Conservation (phyloP, 2,329 filamentous ascomycete genomes). For the Huntiella moniliformis region DNA sequence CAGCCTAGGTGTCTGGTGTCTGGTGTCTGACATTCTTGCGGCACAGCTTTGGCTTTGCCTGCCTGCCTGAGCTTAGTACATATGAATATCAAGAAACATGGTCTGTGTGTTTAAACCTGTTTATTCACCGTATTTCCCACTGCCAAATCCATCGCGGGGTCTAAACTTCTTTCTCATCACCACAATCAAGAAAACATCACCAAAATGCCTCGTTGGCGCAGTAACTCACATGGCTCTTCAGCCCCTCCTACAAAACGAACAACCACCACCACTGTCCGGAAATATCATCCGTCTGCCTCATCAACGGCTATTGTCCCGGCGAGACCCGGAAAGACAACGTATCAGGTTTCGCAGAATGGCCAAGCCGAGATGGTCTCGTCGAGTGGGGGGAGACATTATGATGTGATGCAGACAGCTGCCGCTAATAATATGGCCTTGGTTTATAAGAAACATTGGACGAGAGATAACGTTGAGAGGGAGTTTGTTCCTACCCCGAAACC, state of each 20-base stretch:
- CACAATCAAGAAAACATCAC: constrained; percentile 9
- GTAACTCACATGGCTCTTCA: constrained; percentile 21
- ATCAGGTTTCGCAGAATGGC: constrained; percentile 15
- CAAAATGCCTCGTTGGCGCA: constrained; percentile 17
- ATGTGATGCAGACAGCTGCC: constrained; percentile 17
- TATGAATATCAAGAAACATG: too few relatives aligned
- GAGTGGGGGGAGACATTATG: constrained; percentile 19
- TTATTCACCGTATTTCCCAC: not conserved
- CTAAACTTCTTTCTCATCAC: not conserved
- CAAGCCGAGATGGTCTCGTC: constrained; percentile 34
- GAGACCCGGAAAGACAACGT: constrained; percentile 22
- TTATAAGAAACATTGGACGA: constrained; percentile 19
- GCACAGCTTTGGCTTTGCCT: too few relatives aligned
- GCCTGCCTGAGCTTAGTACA: too few relatives aligned
- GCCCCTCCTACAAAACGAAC: constrained; percentile 22
- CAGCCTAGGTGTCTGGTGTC: too few relatives aligned
- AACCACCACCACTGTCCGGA: constrained; percentile 27
- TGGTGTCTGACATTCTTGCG: too few relatives aligned
- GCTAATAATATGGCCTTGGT: constrained; percentile 15
- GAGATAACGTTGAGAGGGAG: constrained; percentile 32
- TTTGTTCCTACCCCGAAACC: constrained; percentile 20
- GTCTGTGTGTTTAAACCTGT: too few relatives aligned
- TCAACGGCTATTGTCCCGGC: constrained; percentile 22
- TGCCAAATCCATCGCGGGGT: not conserved
- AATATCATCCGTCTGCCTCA: constrained; percentile 30